phyloP scores from a whole-genome alignment of 106 monocot genomes.

The Phalaenopsis aphrodite region DNA sequence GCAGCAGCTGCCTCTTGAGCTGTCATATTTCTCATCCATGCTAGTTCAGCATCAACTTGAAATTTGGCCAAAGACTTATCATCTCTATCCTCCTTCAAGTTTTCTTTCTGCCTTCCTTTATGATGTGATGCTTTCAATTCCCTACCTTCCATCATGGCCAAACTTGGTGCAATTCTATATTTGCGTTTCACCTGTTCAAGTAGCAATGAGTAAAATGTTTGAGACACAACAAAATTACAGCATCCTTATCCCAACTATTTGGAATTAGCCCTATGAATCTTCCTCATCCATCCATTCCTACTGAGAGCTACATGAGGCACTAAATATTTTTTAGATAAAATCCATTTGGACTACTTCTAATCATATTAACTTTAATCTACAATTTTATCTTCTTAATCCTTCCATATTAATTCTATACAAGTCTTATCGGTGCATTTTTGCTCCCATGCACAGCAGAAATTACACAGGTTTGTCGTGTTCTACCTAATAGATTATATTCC shows the following conservation, averaged over 20 bases:
- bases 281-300: neutral
- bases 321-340: too few species aligned
- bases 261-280: neutral
- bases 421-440: too few species aligned
- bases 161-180: conserved; percentile 62
- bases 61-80: conserved; percentile 40
- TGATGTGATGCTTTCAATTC: conserved; percentile 22
- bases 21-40: conserved; percentile 52
- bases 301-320: too few species aligned
- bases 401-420: too few species aligned
- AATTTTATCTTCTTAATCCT: too few species aligned
- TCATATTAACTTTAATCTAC: too few species aligned
- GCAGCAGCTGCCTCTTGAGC: conserved; percentile 58
- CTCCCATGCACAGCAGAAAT: too few species aligned
- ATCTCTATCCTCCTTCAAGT: conserved; percentile 14
- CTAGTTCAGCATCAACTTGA: conserved; percentile 60
- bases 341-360: too few species aligned
- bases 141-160: conserved; percentile 27
- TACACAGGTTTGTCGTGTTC: too few species aligned
- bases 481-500: too few species aligned
- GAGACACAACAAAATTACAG: neutral
- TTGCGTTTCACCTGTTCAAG: conserved; percentile 65
- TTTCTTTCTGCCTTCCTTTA: conserved; percentile 32
- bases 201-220: neutral
- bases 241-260: neutral